Conservation (phyloP, 495 filamentous ascomycete species). For the Talaromyces adpressus region DNA sequence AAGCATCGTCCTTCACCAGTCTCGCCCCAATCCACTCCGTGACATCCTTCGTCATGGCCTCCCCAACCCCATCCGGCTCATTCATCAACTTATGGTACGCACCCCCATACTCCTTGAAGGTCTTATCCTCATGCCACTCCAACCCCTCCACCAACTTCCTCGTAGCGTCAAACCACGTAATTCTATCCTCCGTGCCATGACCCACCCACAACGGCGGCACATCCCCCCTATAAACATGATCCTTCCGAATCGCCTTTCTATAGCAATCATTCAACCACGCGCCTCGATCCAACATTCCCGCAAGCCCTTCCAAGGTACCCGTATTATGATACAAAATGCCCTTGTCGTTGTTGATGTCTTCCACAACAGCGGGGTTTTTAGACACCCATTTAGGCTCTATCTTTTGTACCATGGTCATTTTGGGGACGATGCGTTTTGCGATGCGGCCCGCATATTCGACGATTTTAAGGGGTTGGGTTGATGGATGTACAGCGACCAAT, state of each 20-base stretch:
- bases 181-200: constrained; percentile 47
- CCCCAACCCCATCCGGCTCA: constrained; percentile 55
- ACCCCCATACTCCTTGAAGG: constrained; percentile 67
- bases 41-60: constrained; percentile 62
- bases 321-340: constrained; percentile 58
- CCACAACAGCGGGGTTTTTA: constrained; percentile 53
- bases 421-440: constrained; percentile 58
- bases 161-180: constrained; percentile 54
- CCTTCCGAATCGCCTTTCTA: constrained; percentile 1
- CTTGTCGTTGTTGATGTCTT: constrained; percentile 50
- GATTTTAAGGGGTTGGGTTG: constrained; percentile 49
- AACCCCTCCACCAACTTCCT: constrained; percentile 53
- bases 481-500: constrained; percentile 59
- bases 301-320: constrained; percentile 70
- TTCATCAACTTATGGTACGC: constrained; percentile 70
- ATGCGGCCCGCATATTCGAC: constrained; percentile 54
- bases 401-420: constrained; percentile 46
- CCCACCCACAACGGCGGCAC: constrained; percentile 17
- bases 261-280: constrained; percentile 21
- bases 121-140: constrained; percentile 50
- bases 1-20: neutral
- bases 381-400: constrained; percentile 53
- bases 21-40: constrained; percentile 54
- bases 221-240: neutral
- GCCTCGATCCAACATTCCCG: constrained; percentile 64